Conservation (phyloP, 805 yeast species). For the Suhomyces kilbournensis region DNA sequence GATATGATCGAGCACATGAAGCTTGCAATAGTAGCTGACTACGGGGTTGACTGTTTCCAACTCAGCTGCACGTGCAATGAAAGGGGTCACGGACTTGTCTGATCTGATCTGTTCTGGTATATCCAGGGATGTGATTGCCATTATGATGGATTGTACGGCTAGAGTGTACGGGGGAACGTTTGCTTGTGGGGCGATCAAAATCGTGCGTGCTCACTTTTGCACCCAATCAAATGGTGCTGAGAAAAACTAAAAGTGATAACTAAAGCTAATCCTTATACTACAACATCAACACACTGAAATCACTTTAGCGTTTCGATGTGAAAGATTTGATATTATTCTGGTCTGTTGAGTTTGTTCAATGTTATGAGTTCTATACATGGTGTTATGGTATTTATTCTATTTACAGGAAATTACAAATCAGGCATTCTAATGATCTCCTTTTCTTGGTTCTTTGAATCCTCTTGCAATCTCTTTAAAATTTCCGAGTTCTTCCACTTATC, state of each 20-base stretch:
- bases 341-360: too few relatives aligned
- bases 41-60: slow-evolving; percentile 57
- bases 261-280: too few relatives aligned
- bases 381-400: background rate
- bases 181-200: background rate
- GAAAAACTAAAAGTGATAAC: background rate
- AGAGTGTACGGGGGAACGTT: background rate
- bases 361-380: background rate
- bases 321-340: too few relatives aligned
- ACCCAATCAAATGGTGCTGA: background rate
- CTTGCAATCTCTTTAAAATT: slow-evolving; percentile 64
- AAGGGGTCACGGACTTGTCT: slow-evolving; percentile 44
- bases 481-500: slow-evolving; percentile 74
- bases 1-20: slow-evolving; percentile 70
- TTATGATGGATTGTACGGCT: background rate
- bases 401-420: slow-evolving; percentile 18
- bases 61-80: slow-evolving; percentile 55
- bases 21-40: slow-evolving; percentile 67
- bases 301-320: too few relatives aligned
- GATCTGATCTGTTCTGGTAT: slow-evolving; percentile 29
- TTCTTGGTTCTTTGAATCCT: slow-evolving; percentile 68
- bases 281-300: background rate
- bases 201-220: background rate
- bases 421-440: slow-evolving; percentile 87
- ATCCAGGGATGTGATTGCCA: background rate